A percentile compares a stretch with the other conserved stretches of the same genome.
Conservation (phyloP, 768 basidiomycete species). For the Nidularia pulvinata region DNA sequence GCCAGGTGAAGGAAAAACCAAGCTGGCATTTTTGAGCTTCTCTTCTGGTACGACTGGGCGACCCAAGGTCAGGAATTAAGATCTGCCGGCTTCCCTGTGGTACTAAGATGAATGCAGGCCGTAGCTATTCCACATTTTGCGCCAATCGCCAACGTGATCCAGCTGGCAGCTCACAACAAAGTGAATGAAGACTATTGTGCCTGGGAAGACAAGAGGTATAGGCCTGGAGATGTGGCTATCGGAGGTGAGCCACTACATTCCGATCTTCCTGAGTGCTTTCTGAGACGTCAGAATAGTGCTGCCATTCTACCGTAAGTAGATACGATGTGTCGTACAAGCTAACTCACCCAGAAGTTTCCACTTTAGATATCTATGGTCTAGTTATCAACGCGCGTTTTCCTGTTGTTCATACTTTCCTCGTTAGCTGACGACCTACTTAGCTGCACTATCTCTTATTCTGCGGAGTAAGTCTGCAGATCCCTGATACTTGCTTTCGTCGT, state of each 20-base stretch:
- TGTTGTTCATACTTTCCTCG: background rate
- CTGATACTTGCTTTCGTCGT: background rate
- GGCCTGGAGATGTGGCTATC: slow-evolving; percentile 59
- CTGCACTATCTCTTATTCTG: slow-evolving; percentile 56
- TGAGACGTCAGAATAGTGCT: slow-evolving; percentile 34
- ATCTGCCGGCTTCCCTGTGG: background rate
- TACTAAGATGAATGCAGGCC: slow-evolving; percentile 30
- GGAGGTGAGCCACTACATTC: slow-evolving; percentile 38
- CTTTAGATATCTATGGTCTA: slow-evolving; percentile 63
- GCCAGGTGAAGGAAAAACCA: slow-evolving; percentile 65
- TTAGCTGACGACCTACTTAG: slow-evolving; percentile 20
- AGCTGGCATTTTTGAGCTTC: slow-evolving; percentile 70
- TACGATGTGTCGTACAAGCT: background rate
- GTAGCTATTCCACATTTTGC: slow-evolving; percentile 63
- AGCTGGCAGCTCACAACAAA: slow-evolving; percentile 52
- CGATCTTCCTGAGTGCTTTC: background rate
- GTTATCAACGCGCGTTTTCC: slow-evolving; percentile 46
- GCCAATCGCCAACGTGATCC: slow-evolving; percentile 62
- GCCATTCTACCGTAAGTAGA: slow-evolving; percentile 57
- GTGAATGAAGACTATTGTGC: slow-evolving; percentile 41
- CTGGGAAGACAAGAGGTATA: slow-evolving; percentile 49
- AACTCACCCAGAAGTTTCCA: background rate
- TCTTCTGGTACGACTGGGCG: slow-evolving; percentile 76
- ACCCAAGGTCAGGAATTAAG: slow-evolving; percentile 50
- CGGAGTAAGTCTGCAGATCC: slow-evolving; percentile 37